Conservation (phyloP, 2,329 filamentous ascomycete genomes). For the Epichloe sibirici region DNA sequence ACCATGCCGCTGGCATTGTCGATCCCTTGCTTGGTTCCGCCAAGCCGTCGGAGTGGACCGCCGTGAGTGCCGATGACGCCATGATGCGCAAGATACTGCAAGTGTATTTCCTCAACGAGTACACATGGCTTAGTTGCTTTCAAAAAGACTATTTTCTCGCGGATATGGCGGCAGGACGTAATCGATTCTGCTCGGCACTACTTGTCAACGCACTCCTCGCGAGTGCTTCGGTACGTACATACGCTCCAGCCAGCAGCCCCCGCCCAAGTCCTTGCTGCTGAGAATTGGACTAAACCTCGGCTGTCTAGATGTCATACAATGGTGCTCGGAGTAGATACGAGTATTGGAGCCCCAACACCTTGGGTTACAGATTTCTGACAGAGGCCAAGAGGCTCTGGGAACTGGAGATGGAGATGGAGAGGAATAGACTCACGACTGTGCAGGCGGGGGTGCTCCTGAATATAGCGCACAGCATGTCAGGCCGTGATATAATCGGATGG, state of each 20-base stretch:
- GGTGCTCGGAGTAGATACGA: constrained; percentile 6
- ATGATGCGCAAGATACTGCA: constrained; percentile 22
- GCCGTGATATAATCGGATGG: constrained; percentile 25
- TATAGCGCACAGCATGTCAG: constrained; percentile 19
- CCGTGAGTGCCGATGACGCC: constrained; percentile 20
- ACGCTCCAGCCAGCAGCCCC: constrained; percentile 2
- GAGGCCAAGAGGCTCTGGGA: constrained; percentile 29
- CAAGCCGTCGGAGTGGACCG: constrained; percentile 24
- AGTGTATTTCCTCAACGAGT: constrained; percentile 21
- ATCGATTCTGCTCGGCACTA: constrained; percentile 26
- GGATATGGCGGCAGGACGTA: constrained; percentile 20
- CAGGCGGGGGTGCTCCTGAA: constrained; percentile 24
- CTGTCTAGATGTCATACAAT: too few species aligned
- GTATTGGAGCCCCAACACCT: constrained; percentile 23
- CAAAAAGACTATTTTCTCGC: constrained; percentile 28
- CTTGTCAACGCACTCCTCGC: constrained; percentile 27
- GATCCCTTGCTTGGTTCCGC: constrained; percentile 20
- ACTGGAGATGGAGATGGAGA: constrained; percentile 11
- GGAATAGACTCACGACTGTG: constrained; percentile 19
- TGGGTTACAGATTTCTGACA: constrained; percentile 23
- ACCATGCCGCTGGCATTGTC: constrained; percentile 21
- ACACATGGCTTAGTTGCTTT: constrained; percentile 22
- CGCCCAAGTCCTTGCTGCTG: too few species aligned
- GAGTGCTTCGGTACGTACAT: constrained; percentile 20
- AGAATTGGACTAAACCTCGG: too few species aligned